phyloP scores from a whole-genome alignment of 208 protist species.

The Zelonia costaricensis region DNA sequence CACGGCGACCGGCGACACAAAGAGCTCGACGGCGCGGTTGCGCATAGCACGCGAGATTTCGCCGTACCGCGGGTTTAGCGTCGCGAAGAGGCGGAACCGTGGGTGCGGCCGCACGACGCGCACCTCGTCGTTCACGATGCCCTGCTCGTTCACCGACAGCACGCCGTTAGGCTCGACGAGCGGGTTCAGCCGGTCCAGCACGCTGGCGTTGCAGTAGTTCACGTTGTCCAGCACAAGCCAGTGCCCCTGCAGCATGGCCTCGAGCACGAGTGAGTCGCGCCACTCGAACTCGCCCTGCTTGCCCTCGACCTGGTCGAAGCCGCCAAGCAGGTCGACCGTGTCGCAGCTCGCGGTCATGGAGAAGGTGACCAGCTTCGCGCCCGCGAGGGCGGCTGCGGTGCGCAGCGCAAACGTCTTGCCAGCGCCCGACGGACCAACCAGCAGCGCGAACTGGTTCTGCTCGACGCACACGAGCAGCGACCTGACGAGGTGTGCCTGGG shows the following conservation, averaged over 20 bases:
- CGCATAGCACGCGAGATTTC: constrained; percentile 99
- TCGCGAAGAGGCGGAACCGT: constrained; percentile 99
- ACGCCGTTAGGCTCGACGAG: constrained; percentile 98
- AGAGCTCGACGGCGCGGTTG: constrained; percentile 99
- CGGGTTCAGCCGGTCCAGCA: constrained; percentile 99
- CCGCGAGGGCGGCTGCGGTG: constrained; percentile 91
- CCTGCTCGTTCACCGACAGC: constrained; percentile 96
- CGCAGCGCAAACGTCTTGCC: constrained; percentile 98
- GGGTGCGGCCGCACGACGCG: constrained; percentile 95
- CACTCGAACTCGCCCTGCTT: constrained; percentile 98
- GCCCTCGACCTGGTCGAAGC: constrained; percentile 99
- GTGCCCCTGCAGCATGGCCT: constrained; percentile 94
- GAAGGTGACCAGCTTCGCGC: constrained; percentile 95
- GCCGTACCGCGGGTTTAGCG: constrained; percentile 97
- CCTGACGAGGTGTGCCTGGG: constrained; percentile 68
- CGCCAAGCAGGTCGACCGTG: constrained; percentile 99
- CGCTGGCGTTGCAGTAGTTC: constrained; percentile 99
- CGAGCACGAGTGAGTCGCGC: constrained; percentile 98
- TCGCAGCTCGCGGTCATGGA: constrained; percentile 98
- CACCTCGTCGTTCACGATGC: constrained; percentile 93
- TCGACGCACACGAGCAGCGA: constrained; percentile 89
- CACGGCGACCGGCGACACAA: constrained; percentile 76
- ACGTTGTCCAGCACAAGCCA: constrained; percentile 99
- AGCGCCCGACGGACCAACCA: constrained; percentile 94
- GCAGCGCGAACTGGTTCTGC: constrained; percentile 95